Evolutionary conservation across 257 asterid species (phyloP), one percentile per base, ranked within the genome.

Genomic region (Plantago major): DNA sequence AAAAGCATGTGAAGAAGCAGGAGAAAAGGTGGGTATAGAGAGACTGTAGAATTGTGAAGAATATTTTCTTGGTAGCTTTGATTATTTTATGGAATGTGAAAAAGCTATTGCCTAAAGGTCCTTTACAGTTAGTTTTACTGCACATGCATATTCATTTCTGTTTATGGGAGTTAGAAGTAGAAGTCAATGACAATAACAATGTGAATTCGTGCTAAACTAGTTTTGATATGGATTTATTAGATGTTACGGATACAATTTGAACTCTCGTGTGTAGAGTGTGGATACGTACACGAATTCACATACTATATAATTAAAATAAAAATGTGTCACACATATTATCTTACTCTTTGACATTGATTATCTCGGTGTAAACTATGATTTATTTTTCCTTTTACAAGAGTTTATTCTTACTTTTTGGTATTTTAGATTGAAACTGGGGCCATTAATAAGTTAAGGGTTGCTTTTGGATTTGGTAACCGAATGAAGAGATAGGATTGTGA

Each of bases 401-500:
- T n/a, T n/a, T n/a, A 15, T 42, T 10, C 26, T 43, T 58, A 54
- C 56, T 13, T 44, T 48, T 46, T 22, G 46, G 70, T 51, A 45
- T 60, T 52, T 14, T 71, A 38, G 57, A 55, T 46, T 10, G 1
- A 26, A 51, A 33, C n/a, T 55, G 71, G 72, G 77, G 71, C 78
- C 74, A 69, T 60, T 54, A 72, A 70, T 18, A 52, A 52, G 58
- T 11, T 52, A 22, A 52, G 58, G 16, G 40, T 64, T 67, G 53
- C 76, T 73, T 76, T 60, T 26, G 70, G 73, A 71, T 61, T 61
- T 71, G 80, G 83, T 47, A 67, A 74, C 74, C 42, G 40, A 33
- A 4, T 7, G 72, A 63, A 54, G 9, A 52, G 64, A 59, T 18
- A 42, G 42, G 43, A 43, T 43, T 60, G 14, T 67, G 49, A 30